Base-by-base conservation (phyloP, 2,329 filamentous ascomycete genomes). In the Camillea tinctor region DNA sequence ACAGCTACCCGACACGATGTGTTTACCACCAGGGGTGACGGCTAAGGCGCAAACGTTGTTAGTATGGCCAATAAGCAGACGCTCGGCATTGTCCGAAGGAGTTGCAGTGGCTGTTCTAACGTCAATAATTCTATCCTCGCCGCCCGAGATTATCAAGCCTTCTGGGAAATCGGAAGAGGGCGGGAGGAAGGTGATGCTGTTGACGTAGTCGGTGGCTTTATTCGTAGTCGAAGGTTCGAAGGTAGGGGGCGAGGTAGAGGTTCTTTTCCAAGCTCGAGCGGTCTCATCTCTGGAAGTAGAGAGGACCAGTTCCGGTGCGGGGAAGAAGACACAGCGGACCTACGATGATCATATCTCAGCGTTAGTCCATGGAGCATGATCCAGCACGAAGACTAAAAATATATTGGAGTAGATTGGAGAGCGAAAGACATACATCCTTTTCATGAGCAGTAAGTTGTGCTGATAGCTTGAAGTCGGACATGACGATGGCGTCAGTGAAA, bases 211-310 rank as follows among this genome's bases (percentile, higher is more conserved):
- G 50, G 90, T 86, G 60, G 92, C 91, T 65, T 94, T 89, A 50
- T 89, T 89, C 59, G 90, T 81, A 61, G 97, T 88, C n/a, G 86
- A 87, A 68, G 86, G 84, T 64, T 96, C 90, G 75, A 90, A 98
- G 19, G 77, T 77, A 0, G 90, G 88, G 26, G 92, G 90, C 5
- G 82, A 81, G 50, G 84, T 78, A 51, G 86, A 84, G 23, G 84
- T 81, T 60, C 87, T 87, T 66, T 87, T 89, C 95, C 95, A 99
- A 66, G 91, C 78, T 54, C 94, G 89, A 57, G 97, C 93, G 17
- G 92, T 96, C 69, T 89, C 90, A 79, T 99, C 95, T 77, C 95
- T 86, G 52, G 95, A 98, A 40, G 92, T 92, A 20, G 95, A 96
- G 66, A 97, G 79, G 61, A 97, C 80, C 52, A 85, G 81, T 65